Conservation (phyloP, 495 filamentous ascomycete species). For the Penicillium turbatum region DNA sequence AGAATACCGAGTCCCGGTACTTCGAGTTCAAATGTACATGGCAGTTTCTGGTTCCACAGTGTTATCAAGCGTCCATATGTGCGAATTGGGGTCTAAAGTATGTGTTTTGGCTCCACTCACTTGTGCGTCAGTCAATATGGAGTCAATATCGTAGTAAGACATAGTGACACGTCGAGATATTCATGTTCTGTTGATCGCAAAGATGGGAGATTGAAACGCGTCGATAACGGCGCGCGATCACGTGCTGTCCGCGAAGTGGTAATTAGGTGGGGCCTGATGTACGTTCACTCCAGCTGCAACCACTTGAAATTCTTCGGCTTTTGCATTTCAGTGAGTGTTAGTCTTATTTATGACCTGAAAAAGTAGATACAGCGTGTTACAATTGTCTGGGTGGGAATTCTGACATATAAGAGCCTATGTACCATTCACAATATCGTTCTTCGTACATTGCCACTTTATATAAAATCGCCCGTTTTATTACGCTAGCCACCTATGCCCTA, state of each 20-base stretch:
- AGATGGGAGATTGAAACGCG: slow-evolving; percentile 8
- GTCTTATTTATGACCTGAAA: no score
- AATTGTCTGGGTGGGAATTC: no score
- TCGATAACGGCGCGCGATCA: slow-evolving; percentile 18
- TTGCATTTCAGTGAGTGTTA: no score
- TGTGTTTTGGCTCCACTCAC: slow-evolving; percentile 35
- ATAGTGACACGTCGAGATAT: slow-evolving; percentile 30
- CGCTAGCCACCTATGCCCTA: no score
- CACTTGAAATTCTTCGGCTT: no score
- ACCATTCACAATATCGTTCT: no score
- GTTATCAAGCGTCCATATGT: slow-evolving; percentile 15
- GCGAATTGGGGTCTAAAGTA: neutral
- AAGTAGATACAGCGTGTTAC: no score
- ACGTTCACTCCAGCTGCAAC: no score
- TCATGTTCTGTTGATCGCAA: slow-evolving; percentile 9
- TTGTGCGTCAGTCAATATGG: slow-evolving; percentile 89
- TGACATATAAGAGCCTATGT: no score
- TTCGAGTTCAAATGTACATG: slow-evolving; percentile 87
- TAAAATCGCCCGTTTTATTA: no score
- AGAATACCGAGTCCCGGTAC: slow-evolving; percentile 83
- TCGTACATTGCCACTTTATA: no score
- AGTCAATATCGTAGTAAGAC: slow-evolving; percentile 92
- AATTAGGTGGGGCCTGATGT: no score
- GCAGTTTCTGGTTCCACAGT: slow-evolving; percentile 66
- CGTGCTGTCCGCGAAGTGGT: slow-evolving; percentile 1